Evolutionary conservation across 2,329 filamentous ascomycete species (phyloP), one percentile per base, ranked within the genome.

Genomic region (Colletotrichum cordylinicola): DNA sequence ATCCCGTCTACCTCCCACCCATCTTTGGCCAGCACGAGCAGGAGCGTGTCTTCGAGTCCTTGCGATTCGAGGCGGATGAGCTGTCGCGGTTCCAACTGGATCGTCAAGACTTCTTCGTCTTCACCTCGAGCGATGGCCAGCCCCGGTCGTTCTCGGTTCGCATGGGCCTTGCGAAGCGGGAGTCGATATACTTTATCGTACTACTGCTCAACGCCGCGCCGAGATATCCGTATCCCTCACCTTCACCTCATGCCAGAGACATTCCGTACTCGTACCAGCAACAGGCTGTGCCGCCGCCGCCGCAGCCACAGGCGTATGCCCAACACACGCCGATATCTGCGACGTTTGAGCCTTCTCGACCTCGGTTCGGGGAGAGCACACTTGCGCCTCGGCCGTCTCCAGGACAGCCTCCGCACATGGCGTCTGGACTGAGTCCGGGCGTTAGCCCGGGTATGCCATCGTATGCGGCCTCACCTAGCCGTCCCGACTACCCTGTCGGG

Each of bases 1-100:
- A 92, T 35, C 91, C 91, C 21, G 91, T 91, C 61, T 93, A 93
- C 80, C 85, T 93, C 24, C 91, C 92, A 6, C 92, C 92, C 2
- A 93, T 93, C n/a, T 88, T 91, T 75, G 87, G 86, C 48, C 88
- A 88, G 77, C 84, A 87, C 64, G 88, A 90, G 73, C 88, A 91
- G 67, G 88, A 91, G 29, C 86, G 88, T 31, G 87, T 91, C 18
- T 89, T 93, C 37, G 88, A 90, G 72, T 84, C 85, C 2, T 85
- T 93, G 16, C 88, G 89, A 1, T 91, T 93, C 78, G 85, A 84
- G 13, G 77, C 85, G 0, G 90, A 92, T 61, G 90, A 91, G 39
- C 79, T 92, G 33, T 85, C 86, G 18, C 87, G 88, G 60, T 89
- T 90, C 71, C 82, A 87, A 27, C 83, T 91, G 13, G 88, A 91